Base-by-base conservation (phyloP, 1,139 yeast genomes). In the Saccharomycopsis crataegensis region DNA sequence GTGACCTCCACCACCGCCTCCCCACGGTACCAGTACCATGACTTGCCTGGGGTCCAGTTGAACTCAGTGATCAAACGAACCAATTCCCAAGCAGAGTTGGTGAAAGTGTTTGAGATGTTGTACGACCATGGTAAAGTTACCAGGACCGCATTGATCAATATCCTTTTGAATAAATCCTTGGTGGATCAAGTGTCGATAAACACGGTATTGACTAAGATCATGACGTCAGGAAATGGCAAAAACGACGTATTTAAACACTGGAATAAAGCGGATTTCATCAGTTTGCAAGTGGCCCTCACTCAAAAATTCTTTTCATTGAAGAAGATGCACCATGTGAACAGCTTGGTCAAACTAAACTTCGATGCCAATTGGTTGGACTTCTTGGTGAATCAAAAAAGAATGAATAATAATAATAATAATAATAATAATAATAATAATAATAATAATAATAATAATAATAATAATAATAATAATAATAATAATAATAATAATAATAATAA, bases 251-350 rank as follows among this genome's bases (percentile, higher is more conserved):
- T 28, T 38, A 17, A 33, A 12, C 7, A 12, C 3, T 52, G 55
- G 57, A 33, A 49, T 14, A 43, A 53, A 40, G 37, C 46, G 14
- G 58, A 55, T 46, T 53, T 46, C 43, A 53, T 55, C 7, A 53
- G 56, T 34, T 45, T 55, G 2, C 58, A 55, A 33, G 56, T 53
- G 9, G 58, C 56, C 3, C 34, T 55, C 22, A 47, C 56, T 2
- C 58, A 55, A 34, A 55, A 55, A 46, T 55, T 53, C 34, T 55
- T 55, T 32, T 16, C 31, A 38, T 34, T 48, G 37, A 52, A 50
- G 34, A 38, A 46, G 31, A 40, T 50, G 8, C 46, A 54, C n/a
- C 33, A 42, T 41, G 54, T 55, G 31, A 32, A 43, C 22, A 32
- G 50, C 5, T 48, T 55, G 43, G 49, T 53, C 8, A 37, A 43